Base-by-base conservation (phyloP, 768 basidiomycete genomes). In the Pholiota microspora region DNA sequence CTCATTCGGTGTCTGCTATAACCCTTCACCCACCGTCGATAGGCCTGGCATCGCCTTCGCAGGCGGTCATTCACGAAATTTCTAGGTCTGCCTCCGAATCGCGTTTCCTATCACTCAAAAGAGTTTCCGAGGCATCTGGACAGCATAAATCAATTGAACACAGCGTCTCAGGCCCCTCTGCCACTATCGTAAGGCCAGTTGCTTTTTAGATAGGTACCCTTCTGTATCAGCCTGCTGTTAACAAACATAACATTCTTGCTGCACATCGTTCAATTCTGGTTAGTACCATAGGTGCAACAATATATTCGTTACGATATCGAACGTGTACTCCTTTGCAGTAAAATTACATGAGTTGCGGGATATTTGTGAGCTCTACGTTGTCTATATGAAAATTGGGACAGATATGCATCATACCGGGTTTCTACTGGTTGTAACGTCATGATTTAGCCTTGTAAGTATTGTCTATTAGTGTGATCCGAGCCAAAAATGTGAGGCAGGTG, bases 11-110 rank as follows among this genome's bases (percentile, higher is more conserved):
- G 18, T 53, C 56, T 15, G 47, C n/a, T 2, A 35, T 21, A 29
- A 55, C 24, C 4, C 49, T 54, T 9, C 53, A 55, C 9, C 42
- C 49, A 16, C 49, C 57, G 13, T 18, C 53, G 12, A 44, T 31
- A 6, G 29, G 32, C 36, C 53, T 58, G 13, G 53, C 47, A 4
- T 32, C 45, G 21, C 56, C 51, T 12, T 54, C 48, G 5, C 53
- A 54, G 16, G 53, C 49, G 13, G 36, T 53, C 4, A 21, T 53
- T 0, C 38, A 45, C 34, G 18, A 51, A 21, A n/a, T 31, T n/a
- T 47, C 31, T 7, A 12, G 32, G 5, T 23, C 34, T n/a, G 9
- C 16, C 27, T 44, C 51, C 0, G 28, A 29, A n/a, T 51, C 25
- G 35, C 32, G 9, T 27, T 42, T 21, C 48, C 29, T 31, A 13